Evolutionary conservation across 768 basidiomycete genomes (phyloP).

Genomic region (Termitomyces bulborhizus): DNA sequence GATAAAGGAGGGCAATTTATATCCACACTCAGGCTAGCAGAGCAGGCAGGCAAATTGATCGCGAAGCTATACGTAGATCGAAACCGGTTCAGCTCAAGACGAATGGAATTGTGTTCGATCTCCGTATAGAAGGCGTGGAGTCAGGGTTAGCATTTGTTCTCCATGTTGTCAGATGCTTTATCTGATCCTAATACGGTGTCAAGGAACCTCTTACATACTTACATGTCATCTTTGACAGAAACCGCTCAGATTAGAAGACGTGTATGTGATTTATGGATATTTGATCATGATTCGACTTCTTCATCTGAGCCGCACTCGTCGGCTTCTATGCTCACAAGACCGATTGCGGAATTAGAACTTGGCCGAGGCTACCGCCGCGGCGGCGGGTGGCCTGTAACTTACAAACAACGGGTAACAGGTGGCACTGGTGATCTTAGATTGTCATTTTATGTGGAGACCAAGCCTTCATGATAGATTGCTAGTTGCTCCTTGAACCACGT

Average conservation of each 20-base stretch:
- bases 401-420: too few relatives aligned
- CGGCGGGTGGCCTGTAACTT: not conserved
- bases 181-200: slow-evolving; percentile 14
- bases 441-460: not conserved
- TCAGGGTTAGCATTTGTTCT: slow-evolving; percentile 20
- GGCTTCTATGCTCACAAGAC: slow-evolving; percentile 8
- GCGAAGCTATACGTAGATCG: slow-evolving; percentile 21
- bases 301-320: slow-evolving; percentile 24
- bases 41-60: slow-evolving; percentile 23
- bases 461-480: too few relatives aligned
- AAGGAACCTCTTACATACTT: slow-evolving; percentile 13
- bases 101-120: slow-evolving; percentile 14
- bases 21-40: slow-evolving; percentile 12
- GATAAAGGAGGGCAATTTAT: slow-evolving; percentile 19
- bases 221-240: slow-evolving; percentile 29
- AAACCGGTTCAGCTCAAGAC: slow-evolving; percentile 26
- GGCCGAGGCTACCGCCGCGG: slow-evolving; percentile 1
- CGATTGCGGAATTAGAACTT: not conserved
- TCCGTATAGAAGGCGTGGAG: slow-evolving; percentile 11
- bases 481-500: not conserved
- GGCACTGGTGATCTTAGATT: not conserved
- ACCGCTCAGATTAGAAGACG: slow-evolving; percentile 29
- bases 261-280: slow-evolving; percentile 5
- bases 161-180: slow-evolving; percentile 15
- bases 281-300: slow-evolving; percentile 12